Evolutionary conservation across 2,329 filamentous ascomycete species (phyloP), one percentile per base, ranked within the genome.

Genomic region (Alternaria sp.): DNA sequence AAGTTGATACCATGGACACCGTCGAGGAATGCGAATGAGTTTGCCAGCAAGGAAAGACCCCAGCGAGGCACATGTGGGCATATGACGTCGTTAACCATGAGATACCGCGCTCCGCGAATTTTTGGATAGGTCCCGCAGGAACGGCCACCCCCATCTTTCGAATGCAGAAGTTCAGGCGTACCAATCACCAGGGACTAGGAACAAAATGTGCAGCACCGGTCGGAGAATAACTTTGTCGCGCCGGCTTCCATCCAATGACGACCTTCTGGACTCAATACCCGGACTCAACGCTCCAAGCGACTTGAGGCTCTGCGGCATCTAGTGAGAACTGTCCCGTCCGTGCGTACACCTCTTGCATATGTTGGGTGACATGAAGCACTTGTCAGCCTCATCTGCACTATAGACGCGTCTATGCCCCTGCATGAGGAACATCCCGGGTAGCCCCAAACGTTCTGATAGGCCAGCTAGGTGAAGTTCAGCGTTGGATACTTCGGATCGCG

Each of bases 251-350:
- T 42, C 54, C 47, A 32, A 24, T 41, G 44, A 52, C 26, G 39
- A 7, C 18, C 14, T 39, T 30, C 16, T 28, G 24, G 24, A 28
- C 44, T 46, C 38, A 9, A 28, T 30, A 56, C 41, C 20, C 39
- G 38, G 57, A 44, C 38, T 20, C n/a, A 32, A 44, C 52, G 51
- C 43, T 44, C 44, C 34, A 51, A 34, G 26, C 48, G 32, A 36
- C 28, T 56, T 59, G 57, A 59, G 57, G 52, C 57, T 59, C 57
- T 59, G 57, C 57, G 57, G 57, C 26, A 56, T n/a, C 20, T 46
- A 59, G 48, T 39, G 30, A 42, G 36, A 34, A 24, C 39, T 18
- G 32, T 16, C 20, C 24, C 20, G 53, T 24, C 46, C 34, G 53
- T 57, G 57, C 57, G 51, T 30, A 22, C 38, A 51, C 24, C 12